phyloP scores from a whole-genome alignment of 78 protist species.

The Cavenderia fasciculata region DNA sequence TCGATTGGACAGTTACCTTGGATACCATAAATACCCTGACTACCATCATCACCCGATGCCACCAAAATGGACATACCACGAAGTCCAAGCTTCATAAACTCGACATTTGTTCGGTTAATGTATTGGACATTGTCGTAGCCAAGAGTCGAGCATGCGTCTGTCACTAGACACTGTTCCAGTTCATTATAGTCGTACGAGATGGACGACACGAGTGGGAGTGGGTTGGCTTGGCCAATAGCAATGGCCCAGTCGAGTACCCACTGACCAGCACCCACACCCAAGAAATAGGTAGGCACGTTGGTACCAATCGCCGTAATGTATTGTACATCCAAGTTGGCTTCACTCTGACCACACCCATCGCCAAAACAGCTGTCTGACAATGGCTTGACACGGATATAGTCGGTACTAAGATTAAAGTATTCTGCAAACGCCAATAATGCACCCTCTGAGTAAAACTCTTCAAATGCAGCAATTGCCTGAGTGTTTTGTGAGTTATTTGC shows the following conservation, averaged over 20 bases:
- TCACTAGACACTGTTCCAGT: conserved; percentile 13
- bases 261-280: neutral
- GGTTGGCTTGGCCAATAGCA: neutral
- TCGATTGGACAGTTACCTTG: conserved; percentile 35
- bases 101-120: conserved; percentile 13
- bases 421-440: conserved; percentile 37
- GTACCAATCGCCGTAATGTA: conserved; percentile 33
- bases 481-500: conserved; percentile 9
- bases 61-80: conserved; percentile 68
- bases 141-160: conserved; percentile 2
- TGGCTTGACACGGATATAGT: conserved; percentile 9
- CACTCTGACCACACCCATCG: conserved; percentile 45
- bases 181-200: conserved; percentile 36
- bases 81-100: conserved; percentile 51
- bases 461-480: conserved; percentile 75
- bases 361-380: conserved; percentile 31
- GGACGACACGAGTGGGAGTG: conserved; percentile 52
- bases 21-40: neutral
- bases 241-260: conserved; percentile 37
- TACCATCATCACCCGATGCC: conserved; percentile 87
- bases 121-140: neutral
- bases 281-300: neutral
- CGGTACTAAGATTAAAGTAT: neutral
- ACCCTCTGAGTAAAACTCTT: conserved; percentile 52
- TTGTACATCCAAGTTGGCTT: conserved; percentile 3